phyloP scores from a whole-genome alignment of 2,329 filamentous ascomycete species.

The Taxawa tesnikishii region DNA sequence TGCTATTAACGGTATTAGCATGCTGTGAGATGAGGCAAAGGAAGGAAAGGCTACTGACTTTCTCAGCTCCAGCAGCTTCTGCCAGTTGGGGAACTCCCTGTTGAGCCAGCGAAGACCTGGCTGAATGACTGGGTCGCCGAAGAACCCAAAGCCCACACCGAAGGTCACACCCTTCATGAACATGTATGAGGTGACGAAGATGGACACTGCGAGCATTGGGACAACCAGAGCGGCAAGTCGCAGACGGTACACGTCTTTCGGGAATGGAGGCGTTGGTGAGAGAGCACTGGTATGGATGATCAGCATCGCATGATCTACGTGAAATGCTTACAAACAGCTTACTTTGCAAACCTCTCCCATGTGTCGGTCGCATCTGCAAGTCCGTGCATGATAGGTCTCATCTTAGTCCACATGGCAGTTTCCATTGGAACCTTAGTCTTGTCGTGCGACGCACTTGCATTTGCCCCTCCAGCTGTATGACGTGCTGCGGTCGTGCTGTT shows the following conservation, averaged over 20 bases:
- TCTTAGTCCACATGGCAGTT: constrained; percentile 63
- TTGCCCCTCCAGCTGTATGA: constrained; percentile 38
- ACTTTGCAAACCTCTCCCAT: constrained; percentile 53
- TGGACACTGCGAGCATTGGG: constrained; percentile 28
- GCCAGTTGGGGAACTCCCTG: constrained; percentile 55
- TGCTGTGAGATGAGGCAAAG: too few species aligned
- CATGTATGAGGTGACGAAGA: constrained; percentile 37
- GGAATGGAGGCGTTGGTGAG: constrained; percentile 36
- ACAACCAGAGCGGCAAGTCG: constrained; percentile 33
- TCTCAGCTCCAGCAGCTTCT: constrained; percentile 62
- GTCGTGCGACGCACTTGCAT: constrained; percentile 45
- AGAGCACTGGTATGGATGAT: constrained; percentile 22
- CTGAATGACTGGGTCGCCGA: constrained; percentile 62
- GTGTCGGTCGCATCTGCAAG: constrained; percentile 47
- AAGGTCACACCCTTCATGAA: constrained; percentile 53
- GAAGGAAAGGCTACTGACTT: too few species aligned
- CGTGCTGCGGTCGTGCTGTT: constrained; percentile 42
- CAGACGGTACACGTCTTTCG: constrained; percentile 28
- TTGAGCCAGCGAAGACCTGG: constrained; percentile 49
- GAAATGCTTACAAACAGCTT: constrained; percentile 13
- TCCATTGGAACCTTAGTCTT: constrained; percentile 72
- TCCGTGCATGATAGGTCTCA: constrained; percentile 58
- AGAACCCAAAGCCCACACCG: constrained; percentile 61
- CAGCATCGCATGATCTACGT: constrained; percentile 2
- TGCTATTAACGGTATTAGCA: constrained; percentile 56